These are phyloP conservation scores for Cyberlindnera sargentensis DNA, from an alignment of 805 yeast genomes.

Conservation along the genomic window DNA sequence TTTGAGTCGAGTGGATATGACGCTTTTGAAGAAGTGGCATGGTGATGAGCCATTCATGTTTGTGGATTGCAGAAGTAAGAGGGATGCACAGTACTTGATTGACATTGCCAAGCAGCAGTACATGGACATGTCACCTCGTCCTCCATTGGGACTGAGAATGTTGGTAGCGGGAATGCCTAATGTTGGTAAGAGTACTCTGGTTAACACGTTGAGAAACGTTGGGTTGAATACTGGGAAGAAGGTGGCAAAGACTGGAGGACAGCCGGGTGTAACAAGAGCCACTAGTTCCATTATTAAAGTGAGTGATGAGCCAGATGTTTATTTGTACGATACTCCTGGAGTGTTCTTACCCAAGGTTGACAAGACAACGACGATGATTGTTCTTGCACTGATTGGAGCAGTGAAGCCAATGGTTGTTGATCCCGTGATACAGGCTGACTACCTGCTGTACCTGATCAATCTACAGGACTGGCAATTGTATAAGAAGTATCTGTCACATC, in stretches of 20 bases:
- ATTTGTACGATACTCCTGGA: conserved; percentile 89
- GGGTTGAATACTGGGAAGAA: conserved; percentile 35
- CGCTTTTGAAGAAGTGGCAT: conserved; percentile 43
- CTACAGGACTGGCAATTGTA: conserved; percentile 34
- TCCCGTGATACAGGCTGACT: conserved; percentile 83
- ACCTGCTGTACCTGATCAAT: conserved; percentile 67
- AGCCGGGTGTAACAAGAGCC: conserved; percentile 83
- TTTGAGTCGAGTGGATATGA: conserved; percentile 38
- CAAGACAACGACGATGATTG: conserved; percentile 62
- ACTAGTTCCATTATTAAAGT: conserved; percentile 73
- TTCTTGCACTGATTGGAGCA: conserved; percentile 67
- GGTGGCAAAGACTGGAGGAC: conserved; percentile 80
- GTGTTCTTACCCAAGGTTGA: conserved; percentile 73
- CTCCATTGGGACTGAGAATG: conserved; percentile 76
- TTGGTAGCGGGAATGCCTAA: conserved; percentile 94
- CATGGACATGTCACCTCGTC: conserved; percentile 48
- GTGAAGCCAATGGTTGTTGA: conserved; percentile 66
- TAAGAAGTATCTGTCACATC: conserved; percentile 40
- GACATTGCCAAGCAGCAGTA: conserved; percentile 41
- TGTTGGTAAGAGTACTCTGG: conserved; percentile 90
- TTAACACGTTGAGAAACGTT: conserved; percentile 57
- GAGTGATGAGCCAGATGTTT: conserved; percentile 51
- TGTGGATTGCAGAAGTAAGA: conserved; percentile 48
- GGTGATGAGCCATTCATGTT: conserved; percentile 39
- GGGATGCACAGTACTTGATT: conserved; percentile 45